Evolutionary conservation across 1,139 yeast species (phyloP), one percentile per base, ranked within the genome.

Genomic region (Meyerozyma carpophila): DNA sequence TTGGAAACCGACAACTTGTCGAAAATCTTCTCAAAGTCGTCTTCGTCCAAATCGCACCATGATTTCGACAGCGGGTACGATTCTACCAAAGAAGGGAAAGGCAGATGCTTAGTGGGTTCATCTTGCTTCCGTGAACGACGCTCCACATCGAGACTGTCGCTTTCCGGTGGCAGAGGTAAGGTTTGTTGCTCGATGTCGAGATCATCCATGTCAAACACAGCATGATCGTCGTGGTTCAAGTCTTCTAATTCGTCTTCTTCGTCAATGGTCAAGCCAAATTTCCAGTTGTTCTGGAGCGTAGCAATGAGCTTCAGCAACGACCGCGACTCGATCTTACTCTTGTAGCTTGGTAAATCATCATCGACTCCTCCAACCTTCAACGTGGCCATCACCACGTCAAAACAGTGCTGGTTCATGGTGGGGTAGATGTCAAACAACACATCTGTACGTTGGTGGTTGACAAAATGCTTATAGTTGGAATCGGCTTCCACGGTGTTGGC

Each of bases 371-470:
- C 73, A 26, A 62, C 57, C 41, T 59, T 59, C 49, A 71, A 61
- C 43, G 69, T 50, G 46, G 63, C 55, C 60, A 61, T 62, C 48
- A 71, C 66, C 18, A 65, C 53, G 18, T 56, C 55, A 48, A 62
- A 70, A 47, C 74, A 70, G 48, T 59, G 61, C 36, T 52, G 41
- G 52, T 68, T 69, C 69, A 71, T 68, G 32, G 58, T 63, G 9
- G 77, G 74, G 49, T 67, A 71, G 32, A 71, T 67, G 49, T 70
- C 77, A 49, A 65, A 71, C 42, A 71, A 56, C 36, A 69, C 63
- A 47, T 61, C 61, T 21, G 62, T 59, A 42, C 67, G 62, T 49
- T 64, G 65, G 44, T 52, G 60, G 42, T 63, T 48, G 14, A 67
- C 70, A 57, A 70, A 70, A 43, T 64, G 63, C 52, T 65, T 66